A percentile compares a stretch with the other conserved stretches of the same genome.
Conservation (phyloP, 2,329 filamentous ascomycete species). For the Diaporthe citrichinensis region DNA sequence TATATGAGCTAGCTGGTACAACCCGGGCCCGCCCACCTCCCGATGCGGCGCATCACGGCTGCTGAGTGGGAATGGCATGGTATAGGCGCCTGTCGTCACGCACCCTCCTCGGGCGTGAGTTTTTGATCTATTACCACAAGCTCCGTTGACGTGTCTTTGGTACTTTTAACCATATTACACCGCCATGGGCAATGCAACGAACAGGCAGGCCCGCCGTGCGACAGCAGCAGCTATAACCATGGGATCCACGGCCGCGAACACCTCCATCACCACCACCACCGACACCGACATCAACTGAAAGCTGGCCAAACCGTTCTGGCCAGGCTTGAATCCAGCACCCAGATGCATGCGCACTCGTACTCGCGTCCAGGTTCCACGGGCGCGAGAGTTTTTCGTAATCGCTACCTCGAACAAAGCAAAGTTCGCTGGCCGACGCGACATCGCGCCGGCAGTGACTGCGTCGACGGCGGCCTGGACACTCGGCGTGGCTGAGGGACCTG, state of each 20-base stretch:
- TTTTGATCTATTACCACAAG: not conserved
- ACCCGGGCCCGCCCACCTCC: not conserved
- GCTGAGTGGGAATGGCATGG: not conserved
- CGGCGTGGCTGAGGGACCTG: not conserved
- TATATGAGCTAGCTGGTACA: not conserved
- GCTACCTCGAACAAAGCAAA: not conserved
- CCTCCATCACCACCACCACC: not conserved
- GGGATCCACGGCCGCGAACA: not conserved
- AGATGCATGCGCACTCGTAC: not conserved
- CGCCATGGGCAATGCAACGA: not conserved
- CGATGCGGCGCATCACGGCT: not conserved
- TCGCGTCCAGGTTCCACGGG: not conserved
- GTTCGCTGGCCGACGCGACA: not conserved
- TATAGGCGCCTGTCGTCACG: not conserved
- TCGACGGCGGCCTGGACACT: not conserved
- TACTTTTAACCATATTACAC: too few species aligned
- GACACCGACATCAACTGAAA: not conserved
- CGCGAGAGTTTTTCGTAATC: not conserved
- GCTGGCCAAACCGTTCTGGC: not conserved
- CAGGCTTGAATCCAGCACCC: not conserved
- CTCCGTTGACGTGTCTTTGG: not conserved
- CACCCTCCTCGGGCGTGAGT: not conserved
- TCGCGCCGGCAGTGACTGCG: not conserved
- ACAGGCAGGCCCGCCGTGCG: not conserved
- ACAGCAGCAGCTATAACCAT: not conserved